Evolutionary conservation across 371 early-diverging fungal genomes (phyloP), one percentile per base, ranked within the genome.

Genomic region (Ordospora colligata): DNA sequence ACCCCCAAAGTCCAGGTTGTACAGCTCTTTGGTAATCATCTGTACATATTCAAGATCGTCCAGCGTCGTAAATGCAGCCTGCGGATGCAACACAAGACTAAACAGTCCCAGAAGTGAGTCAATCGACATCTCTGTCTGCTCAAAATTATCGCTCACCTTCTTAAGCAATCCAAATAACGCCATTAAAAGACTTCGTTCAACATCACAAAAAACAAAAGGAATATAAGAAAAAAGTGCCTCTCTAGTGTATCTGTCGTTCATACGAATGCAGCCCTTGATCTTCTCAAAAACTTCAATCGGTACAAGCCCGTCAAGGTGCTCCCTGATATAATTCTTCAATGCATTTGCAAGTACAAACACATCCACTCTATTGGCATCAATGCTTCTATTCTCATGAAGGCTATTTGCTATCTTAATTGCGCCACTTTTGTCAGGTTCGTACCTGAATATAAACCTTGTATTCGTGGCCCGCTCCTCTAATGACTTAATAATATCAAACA

Each of bases 41-140:
- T 73, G 44, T 19, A 44, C 51, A 51, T 37, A 22, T 4, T 19
- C 27, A 51, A 73, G 19, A 9, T 27, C 49, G 22, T 66, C 53
- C 9, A 73, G 46, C 1, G 51, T 45, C 40, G 65, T 51, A 73
- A 73, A 73, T 22, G 49, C 43, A 17, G 49, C 53, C 3, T 49
- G 49, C 8, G 52, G 46, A 66, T 66, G 66, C 44, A 73, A 21
- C 0, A 66, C 66, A 4, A 73, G 45, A 19, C 64, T 64, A 32
- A 73, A 73, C 22, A 73, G 17, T n/a, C 44, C 53, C 22, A 73
- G 14, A 3, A 73, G 27, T 1, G 54, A 44, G 21, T 44, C 49
- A n/a, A 73, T 73, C 11, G 40, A 27, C 66, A 73, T 73, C 11
- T 73, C 49, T 47, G 74, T 73, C 40, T 51, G 14, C 0, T 66